These are phyloP conservation scores for Diaporthe amygdali DNA, from an alignment of 2,329 filamentous ascomycete genomes.

Conservation along the genomic window DNA sequence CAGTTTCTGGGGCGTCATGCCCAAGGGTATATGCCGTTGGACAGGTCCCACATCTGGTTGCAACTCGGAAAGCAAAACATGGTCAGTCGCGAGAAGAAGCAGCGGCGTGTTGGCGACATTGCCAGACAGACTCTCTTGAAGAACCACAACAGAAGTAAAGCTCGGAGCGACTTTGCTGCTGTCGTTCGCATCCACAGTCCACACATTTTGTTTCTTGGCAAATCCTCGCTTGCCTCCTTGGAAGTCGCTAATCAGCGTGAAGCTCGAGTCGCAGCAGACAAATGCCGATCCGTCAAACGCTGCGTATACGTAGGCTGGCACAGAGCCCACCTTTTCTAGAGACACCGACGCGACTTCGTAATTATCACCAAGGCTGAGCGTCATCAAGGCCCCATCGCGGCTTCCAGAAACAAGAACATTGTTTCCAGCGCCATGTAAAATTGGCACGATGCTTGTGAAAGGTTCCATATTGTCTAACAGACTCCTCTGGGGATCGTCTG, in stretches of 20 bases:
- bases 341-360: constrained; percentile 23
- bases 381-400: constrained; percentile 57
- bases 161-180: constrained; percentile 49
- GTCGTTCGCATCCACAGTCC: constrained; percentile 56
- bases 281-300: constrained; percentile 40
- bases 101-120: constrained; percentile 46
- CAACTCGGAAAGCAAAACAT: constrained; percentile 59
- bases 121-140: constrained; percentile 46
- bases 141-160: constrained; percentile 52
- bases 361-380: constrained; percentile 34
- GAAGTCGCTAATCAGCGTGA: constrained; percentile 49
- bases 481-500: neutral
- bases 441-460: constrained; percentile 50
- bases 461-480: constrained; percentile 27
- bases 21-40: constrained; percentile 52
- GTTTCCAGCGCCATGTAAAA: constrained; percentile 34
- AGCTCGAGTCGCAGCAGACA: constrained; percentile 53
- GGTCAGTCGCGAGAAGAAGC: constrained; percentile 54
- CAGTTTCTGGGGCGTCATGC: constrained; percentile 55
- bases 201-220: constrained; percentile 50
- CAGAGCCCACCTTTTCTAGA: constrained; percentile 33
- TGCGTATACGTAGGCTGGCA: constrained; percentile 33
- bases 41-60: constrained; percentile 50
- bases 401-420: constrained; percentile 51
- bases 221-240: constrained; percentile 38